Percentiles rank a stretch among this genome's conserved stretches.
Evolutionary conservation across 2,329 filamentous ascomycete species (phyloP).

Genomic region (Paraphoma chrysanthemicola): DNA sequence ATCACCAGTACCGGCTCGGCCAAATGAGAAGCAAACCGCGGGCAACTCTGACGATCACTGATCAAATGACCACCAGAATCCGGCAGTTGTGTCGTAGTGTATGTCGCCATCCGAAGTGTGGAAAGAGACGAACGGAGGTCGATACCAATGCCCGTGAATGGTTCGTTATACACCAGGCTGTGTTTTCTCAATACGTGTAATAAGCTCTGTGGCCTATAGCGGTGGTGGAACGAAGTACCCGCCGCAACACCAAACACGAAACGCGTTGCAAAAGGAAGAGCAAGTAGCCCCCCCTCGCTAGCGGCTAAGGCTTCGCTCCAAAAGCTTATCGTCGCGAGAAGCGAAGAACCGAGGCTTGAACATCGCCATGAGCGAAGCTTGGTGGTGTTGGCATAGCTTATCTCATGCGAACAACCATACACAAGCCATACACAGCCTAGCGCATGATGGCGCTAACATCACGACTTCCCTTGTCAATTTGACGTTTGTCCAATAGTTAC

Average conservation of each 20-base stretch:
- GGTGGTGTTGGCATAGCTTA: constrained; percentile 23
- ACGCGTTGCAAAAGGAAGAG: not conserved
- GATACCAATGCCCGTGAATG: not conserved
- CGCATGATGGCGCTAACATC: constrained; percentile 1
- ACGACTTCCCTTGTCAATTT: constrained; percentile 11
- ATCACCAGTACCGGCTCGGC: not conserved
- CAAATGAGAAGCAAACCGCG: not conserved
- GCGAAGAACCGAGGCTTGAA: constrained; percentile 33
- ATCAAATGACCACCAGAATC: not conserved
- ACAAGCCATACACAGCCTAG: not conserved
- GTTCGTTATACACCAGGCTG: not conserved
- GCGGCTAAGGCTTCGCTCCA: constrained; percentile 27
- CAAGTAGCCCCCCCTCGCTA: constrained; percentile 14
- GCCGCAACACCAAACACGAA: not conserved
- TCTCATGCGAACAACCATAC: constrained; percentile 18
- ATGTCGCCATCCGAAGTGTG: not conserved
- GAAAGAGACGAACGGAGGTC: not conserved
- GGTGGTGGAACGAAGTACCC: too few species aligned
- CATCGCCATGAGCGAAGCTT: constrained; percentile 22
- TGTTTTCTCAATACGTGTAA: not conserved
- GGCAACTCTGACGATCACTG: not conserved
- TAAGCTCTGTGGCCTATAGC: too few species aligned
- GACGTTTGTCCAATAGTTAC: constrained; percentile 1
- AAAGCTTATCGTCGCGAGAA: constrained; percentile 33
- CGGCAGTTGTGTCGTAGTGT: not conserved